Evolutionary conservation across 2,329 filamentous ascomycete genomes (phyloP), one percentile per base, ranked within the genome.

Genomic region (Aspergillus pseudoterreus): DNA sequence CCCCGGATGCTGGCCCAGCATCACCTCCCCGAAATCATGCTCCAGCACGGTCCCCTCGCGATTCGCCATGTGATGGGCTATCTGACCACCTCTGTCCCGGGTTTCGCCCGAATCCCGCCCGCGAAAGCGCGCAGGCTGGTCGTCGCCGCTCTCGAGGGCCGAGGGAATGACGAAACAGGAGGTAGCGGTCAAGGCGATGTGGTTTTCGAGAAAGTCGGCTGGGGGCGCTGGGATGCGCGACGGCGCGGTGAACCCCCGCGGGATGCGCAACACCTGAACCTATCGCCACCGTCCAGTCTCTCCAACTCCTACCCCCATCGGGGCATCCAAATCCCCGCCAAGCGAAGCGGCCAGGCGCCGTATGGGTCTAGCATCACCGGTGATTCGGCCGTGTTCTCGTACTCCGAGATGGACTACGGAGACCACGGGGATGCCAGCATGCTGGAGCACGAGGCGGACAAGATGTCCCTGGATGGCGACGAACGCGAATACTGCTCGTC

Each of bases 41-140:
- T 96, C 56, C 85, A 86, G 67, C 88, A 96, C 67, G 94, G 92
- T 21, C 92, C 94, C 45, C 76, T 96, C 71, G 91, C 94, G 47
- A 96, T 99, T 71, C 88, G 92, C 63, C 88, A 96, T 73, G 87
- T 99, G 68, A 96, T 95, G 83, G 90, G 90, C 58, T 92, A 95
- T 73, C 80, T 99, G 65, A 96, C 91, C 35, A 92, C 92, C 45
- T 90, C 89, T 12, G 90, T 99, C 10, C 92, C 94, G 22, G 94
- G 92, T 55, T 97, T 96, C 69, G 90, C 90, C 36, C 84, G 86
- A 49, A 94, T 96, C 50, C 87, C 90, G 22, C 90, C 90, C 49
- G 87, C 89, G 53, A 96, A 96, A 77, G 92, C 94, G 42, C 84
- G 94, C 63, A 84, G 92, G 70, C 77, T 97, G 53, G 91, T 97